Evolutionary conservation across 2,329 filamentous ascomycete species (phyloP).

Genomic region (Arthrobotrys entomopaga): DNA sequence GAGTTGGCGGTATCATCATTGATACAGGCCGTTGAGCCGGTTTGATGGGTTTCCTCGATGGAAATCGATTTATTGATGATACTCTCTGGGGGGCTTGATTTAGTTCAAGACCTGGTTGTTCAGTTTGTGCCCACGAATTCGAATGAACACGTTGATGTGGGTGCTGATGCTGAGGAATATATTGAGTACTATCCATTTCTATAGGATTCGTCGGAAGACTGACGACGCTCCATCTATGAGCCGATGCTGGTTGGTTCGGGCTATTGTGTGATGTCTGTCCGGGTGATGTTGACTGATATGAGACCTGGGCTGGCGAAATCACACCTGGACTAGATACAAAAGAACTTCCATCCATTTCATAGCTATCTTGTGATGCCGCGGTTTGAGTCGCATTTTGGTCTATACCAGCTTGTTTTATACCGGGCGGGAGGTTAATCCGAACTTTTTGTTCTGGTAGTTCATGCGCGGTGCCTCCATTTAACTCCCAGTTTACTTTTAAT

Average conservation of each 20-base stretch:
- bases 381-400: constrained; percentile 4
- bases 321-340: background rate
- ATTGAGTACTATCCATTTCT: constrained; percentile 34
- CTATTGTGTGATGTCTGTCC: background rate
- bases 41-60: constrained; percentile 36
- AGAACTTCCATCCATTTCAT: constrained; percentile 33
- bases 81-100: constrained; percentile 21
- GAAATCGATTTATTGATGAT: constrained; percentile 30
- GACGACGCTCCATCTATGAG: constrained; percentile 17
- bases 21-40: constrained; percentile 43
- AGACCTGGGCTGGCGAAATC: constrained; percentile 11
- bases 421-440: constrained; percentile 38
- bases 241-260: constrained; percentile 1
- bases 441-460: constrained; percentile 26
- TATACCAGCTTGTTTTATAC: constrained; percentile 17
- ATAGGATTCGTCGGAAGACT: constrained; percentile 17
- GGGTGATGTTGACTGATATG: constrained; percentile 19
- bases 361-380: background rate
- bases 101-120: too few relatives aligned
- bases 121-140: constrained; percentile 19
- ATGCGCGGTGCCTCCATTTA: constrained; percentile 7
- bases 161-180: background rate
- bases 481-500: background rate
- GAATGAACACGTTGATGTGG: constrained; percentile 11
- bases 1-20: constrained; percentile 35